Base-by-base conservation (phyloP, 2,329 filamentous ascomycete genomes). In the Paecilomyces variotii region DNA sequence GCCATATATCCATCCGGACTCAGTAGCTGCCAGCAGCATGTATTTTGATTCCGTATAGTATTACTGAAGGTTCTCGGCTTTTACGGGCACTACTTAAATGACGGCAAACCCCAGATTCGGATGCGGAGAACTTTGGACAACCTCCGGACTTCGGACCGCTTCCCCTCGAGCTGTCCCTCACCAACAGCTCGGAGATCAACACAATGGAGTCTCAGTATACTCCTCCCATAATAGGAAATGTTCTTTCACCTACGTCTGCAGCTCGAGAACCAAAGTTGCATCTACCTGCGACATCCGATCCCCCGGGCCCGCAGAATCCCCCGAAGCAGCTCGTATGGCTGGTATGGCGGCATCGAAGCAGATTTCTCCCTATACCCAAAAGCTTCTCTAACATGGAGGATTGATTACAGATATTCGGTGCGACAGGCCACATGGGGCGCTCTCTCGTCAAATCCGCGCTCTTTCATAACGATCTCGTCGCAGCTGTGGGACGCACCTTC, bases 371-470 rank as follows among this genome's bases (percentile, higher is more conserved):
- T n/a, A 53, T 51, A 35, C 52, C 34, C 34, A 19, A n/a, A 27
- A 35, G 45, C 3, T 35, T 25, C 52, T 53, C 26, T 45, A 55
- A 51, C 56, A 19, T 28, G 12, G 19, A n/a, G 45, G 56, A 61
- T 62, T 30, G 25, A 39, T 60, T 12, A 49, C 60, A 91, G 90
- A 81, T 97, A 57, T 99, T 97, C 74, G 94, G 94, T 54, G 92
- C 91, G 54, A 97, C 92, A n/a, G 94, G 94, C 58, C 94, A 99
- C 69, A 96, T 97, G 82, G 94, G 94, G 60, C 87, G 91, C 56
- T 95, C 90, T 6, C 84, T 97, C 24, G 90, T 93, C 60, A 93
- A 94, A 68, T 86, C 84, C 57, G 91, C 89, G 14, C 81, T 97
- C 25, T 80, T 84, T 14, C 88, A 91, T 66, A 88, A 88, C 65